These are phyloP conservation scores for Mucor velutinosus DNA, from an alignment of 371 early-diverging fungal genomes.

Conservation along the genomic window DNA sequence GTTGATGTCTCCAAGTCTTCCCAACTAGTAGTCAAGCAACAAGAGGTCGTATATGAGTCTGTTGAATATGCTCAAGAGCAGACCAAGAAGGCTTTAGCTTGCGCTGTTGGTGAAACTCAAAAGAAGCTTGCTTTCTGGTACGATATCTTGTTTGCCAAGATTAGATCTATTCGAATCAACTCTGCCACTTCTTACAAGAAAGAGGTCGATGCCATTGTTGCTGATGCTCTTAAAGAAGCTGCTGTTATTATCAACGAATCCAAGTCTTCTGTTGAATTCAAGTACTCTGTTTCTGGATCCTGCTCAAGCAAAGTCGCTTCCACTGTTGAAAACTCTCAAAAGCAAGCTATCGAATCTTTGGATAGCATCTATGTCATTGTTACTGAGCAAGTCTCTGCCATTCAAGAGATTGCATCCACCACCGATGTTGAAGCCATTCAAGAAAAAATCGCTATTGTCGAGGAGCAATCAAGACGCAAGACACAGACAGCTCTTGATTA, in stretches of 20 bases:
- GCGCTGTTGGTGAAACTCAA: slow-evolving; percentile 9
- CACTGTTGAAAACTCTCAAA: slow-evolving; percentile 23
- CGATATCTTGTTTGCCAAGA: slow-evolving; percentile 17
- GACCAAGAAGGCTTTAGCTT: slow-evolving; percentile 1
- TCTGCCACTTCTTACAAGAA: slow-evolving; percentile 3
- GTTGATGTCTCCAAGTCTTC: slow-evolving; percentile 1
- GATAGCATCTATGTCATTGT: slow-evolving; percentile 33
- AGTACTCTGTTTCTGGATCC: slow-evolving; percentile 17
- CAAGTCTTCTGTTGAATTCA: slow-evolving; percentile 9
- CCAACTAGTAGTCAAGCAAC: slow-evolving; percentile 7
- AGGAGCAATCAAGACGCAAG: slow-evolving; percentile 31
- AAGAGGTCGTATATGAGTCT: slow-evolving; percentile 17
- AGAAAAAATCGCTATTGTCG: slow-evolving; percentile 20
- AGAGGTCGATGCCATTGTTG: slow-evolving; percentile 16
- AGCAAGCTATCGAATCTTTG: slow-evolving; percentile 32
- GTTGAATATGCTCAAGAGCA: slow-evolving; percentile 22
- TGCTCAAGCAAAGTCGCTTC: slow-evolving; percentile 12
- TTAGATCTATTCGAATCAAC: slow-evolving; percentile 5
- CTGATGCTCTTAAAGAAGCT: slow-evolving; percentile 12
- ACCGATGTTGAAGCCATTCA: slow-evolving; percentile 11
- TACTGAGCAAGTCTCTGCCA: slow-evolving; percentile 18
- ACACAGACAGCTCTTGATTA: slow-evolving; percentile 23
- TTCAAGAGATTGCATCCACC: slow-evolving; percentile 20
- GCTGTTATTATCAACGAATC: slow-evolving; percentile 19
- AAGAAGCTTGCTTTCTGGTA: slow-evolving; percentile 15